Evolutionary conservation across 495 filamentous ascomycete species (phyloP).

Genomic region (Cenococcum geophilum): DNA sequence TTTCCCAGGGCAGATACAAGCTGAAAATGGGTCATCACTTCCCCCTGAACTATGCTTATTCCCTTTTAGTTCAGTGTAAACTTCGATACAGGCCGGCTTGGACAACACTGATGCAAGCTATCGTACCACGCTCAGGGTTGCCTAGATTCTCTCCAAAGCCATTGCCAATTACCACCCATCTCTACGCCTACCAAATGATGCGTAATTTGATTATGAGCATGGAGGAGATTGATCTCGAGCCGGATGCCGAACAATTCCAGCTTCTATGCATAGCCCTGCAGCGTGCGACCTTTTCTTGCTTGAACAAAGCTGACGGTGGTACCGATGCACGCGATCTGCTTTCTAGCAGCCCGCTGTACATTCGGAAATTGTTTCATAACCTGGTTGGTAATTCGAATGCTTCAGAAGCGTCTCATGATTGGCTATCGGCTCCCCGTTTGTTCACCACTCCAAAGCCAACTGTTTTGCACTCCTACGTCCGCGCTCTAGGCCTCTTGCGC

Average conservation of each 20-base stretch:
- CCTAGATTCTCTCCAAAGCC: background rate
- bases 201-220: conserved; percentile 11
- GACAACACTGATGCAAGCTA: conserved; percentile 20
- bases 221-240: conserved; percentile 20
- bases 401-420: background rate
- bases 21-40: conserved; percentile 19
- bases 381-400: conserved; percentile 7
- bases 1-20: conserved; percentile 11
- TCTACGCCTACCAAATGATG: conserved; percentile 9
- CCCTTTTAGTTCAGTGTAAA: conserved; percentile 7
- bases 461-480: conserved; percentile 37
- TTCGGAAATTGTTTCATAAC: conserved; percentile 18
- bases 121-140: background rate
- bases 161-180: background rate
- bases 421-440: background rate
- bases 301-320: background rate
- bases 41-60: conserved; percentile 21
- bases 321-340: conserved; percentile 2
- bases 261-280: conserved; percentile 10
- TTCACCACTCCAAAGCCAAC: conserved; percentile 20
- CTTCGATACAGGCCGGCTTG: conserved; percentile 18
- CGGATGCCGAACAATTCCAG: conserved; percentile 30
- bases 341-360: background rate
- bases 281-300: conserved; percentile 2
- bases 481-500: conserved; percentile 33